Evolutionary conservation across 495 filamentous ascomycete species (phyloP).

Genomic region (Tuber melanosporum): DNA sequence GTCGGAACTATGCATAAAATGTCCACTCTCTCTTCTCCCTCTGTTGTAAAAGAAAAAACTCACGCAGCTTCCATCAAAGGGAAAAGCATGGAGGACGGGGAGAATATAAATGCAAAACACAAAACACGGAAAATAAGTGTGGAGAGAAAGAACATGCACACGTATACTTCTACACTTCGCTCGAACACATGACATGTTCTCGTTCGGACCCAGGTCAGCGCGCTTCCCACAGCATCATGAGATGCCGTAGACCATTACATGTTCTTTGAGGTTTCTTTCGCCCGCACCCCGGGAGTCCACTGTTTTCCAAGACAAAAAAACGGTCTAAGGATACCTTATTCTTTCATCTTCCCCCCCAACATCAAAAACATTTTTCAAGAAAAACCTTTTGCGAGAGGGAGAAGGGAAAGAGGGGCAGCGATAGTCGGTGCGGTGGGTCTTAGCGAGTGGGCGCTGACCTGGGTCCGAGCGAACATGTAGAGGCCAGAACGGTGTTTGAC

Average conservation of each 20-base stretch:
- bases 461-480: conserved; percentile 39
- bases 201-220: neutral
- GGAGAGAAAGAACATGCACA: neutral
- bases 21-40: conserved; percentile 28
- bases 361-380: conserved; percentile 1
- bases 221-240: conserved; percentile 4
- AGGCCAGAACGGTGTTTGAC: conserved; percentile 28
- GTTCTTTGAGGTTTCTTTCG: neutral
- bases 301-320: neutral
- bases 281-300: conserved; percentile 1
- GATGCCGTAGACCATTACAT: neutral
- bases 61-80: neutral
- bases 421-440: conserved; percentile 5
- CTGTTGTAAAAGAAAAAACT: conserved; percentile 8
- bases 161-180: neutral
- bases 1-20: conserved; percentile 41
- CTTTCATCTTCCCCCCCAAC: neutral
- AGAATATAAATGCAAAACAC: neutral
- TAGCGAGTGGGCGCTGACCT: conserved; percentile 28
- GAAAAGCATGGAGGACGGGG: conserved; percentile 23
- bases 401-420: conserved; percentile 9
- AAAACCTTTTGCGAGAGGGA: neutral
- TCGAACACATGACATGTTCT: conserved; percentile 5
- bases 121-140: neutral
- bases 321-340: neutral